phyloP scores from a whole-genome alignment of 1,284 basidiomycete species.

The Irpex sp. region DNA sequence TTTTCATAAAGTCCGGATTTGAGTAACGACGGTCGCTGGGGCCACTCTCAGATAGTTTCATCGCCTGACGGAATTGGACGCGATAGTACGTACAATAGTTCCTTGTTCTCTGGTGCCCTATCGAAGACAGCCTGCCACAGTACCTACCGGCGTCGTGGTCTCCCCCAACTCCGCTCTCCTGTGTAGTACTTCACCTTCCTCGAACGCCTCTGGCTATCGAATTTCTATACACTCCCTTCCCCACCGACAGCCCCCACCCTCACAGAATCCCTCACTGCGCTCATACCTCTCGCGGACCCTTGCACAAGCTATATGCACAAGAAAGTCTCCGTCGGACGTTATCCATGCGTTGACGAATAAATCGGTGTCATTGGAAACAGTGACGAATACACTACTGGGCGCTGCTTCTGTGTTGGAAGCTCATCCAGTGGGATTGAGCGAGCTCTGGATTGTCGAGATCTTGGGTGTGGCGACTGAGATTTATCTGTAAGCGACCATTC shows the following conservation, averaged over 20 bases:
- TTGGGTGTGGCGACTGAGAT: conserved; percentile 54
- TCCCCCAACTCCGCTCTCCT: conserved; percentile 59
- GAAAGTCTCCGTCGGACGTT: conserved; percentile 49
- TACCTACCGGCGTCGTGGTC: conserved; percentile 42
- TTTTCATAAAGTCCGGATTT: conserved; percentile 46
- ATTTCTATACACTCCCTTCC: conserved; percentile 50
- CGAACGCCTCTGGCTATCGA: conserved; percentile 32
- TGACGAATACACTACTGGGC: conserved; percentile 40
- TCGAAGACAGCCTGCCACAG: conserved; percentile 25
- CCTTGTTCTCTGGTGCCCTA: neutral
- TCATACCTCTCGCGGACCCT: conserved; percentile 26
- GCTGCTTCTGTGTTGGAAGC: conserved; percentile 39
- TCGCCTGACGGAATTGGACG: conserved; percentile 36
- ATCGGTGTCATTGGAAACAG: conserved; percentile 34
- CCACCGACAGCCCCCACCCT: conserved; percentile 13
- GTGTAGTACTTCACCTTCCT: conserved; percentile 42
- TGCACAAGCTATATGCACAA: conserved; percentile 40
- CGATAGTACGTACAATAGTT: conserved; percentile 19
- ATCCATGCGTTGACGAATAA: conserved; percentile 44
- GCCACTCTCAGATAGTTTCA: conserved; percentile 40
- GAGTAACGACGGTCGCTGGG: conserved; percentile 47
- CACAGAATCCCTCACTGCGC: conserved; percentile 9
- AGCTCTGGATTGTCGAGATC: conserved; percentile 39
- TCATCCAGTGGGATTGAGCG: conserved; percentile 18
- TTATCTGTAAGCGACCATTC: conserved; percentile 43